phyloP scores from a whole-genome alignment of 257 asterid species.

The Striga asiatica region DNA sequence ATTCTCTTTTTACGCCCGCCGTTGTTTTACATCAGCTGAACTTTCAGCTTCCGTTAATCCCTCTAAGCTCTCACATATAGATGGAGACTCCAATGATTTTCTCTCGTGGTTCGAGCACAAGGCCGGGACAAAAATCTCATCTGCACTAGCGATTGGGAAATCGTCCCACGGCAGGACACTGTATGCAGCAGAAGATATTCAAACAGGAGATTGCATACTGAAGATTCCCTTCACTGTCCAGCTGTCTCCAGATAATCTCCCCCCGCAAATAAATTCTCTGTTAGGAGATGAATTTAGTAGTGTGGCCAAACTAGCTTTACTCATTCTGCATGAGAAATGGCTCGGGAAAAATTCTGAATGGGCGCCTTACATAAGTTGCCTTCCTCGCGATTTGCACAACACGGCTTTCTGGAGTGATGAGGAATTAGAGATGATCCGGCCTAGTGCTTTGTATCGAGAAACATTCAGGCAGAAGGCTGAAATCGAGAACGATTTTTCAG shows the following conservation, averaged over 20 bases:
- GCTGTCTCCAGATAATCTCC: slow-evolving; percentile 64
- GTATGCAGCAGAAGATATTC: slow-evolving; percentile 41
- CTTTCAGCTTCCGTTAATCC: slow-evolving; percentile 4
- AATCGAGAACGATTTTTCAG: slow-evolving; percentile 43
- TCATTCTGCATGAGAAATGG: slow-evolving; percentile 48
- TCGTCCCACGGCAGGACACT: slow-evolving; percentile 57
- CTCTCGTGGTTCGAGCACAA: slow-evolving; percentile 67
- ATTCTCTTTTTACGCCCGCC: slow-evolving; percentile 14
- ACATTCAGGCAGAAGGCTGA: slow-evolving; percentile 45
- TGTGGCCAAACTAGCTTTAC: slow-evolving; percentile 63
- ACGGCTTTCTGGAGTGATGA: slow-evolving; percentile 61
- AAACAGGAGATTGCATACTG: slow-evolving; percentile 52
- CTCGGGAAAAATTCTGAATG: slow-evolving; percentile 59
- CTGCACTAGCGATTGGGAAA: slow-evolving; percentile 51
- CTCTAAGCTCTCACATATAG: slow-evolving; percentile 17
- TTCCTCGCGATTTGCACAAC: slow-evolving; percentile 63
- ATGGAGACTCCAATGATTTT: slow-evolving; percentile 37
- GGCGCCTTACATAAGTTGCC: slow-evolving; percentile 59
- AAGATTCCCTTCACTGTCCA: slow-evolving; percentile 63
- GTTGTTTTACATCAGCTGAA: slow-evolving; percentile 1
- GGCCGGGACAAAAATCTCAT: slow-evolving; percentile 47
- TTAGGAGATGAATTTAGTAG: slow-evolving; percentile 46
- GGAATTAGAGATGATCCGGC: slow-evolving; percentile 57
- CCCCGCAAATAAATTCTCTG: slow-evolving; percentile 29
- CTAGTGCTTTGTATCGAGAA: slow-evolving; percentile 45